Conservation (phyloP, 1,139 yeast genomes). For the Pichia sp. region DNA sequence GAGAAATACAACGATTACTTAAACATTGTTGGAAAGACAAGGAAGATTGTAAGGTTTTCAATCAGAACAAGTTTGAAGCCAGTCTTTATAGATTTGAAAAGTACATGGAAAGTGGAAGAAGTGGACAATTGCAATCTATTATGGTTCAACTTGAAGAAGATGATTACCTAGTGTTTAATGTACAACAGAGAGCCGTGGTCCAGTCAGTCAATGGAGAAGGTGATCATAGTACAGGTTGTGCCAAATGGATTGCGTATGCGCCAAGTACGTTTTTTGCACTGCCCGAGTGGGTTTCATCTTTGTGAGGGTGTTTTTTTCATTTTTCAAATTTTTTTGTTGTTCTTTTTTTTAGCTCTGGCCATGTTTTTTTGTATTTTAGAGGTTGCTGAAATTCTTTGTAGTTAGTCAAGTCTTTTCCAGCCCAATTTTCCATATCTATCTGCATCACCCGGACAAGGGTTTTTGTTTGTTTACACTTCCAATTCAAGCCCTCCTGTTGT, state of each 20-base stretch:
- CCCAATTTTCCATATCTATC: background rate
- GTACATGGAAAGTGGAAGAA: constrained; percentile 1
- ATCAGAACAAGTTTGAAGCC: background rate
- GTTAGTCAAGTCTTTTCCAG: background rate
- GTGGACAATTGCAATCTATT: background rate
- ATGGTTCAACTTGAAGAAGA: background rate
- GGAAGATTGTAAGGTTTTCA: background rate
- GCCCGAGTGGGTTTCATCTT: background rate
- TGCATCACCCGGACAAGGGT: background rate
- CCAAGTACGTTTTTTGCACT: background rate
- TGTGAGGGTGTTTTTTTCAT: no score
- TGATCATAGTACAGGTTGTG: background rate
- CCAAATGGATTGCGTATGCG: background rate
- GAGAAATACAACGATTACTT: constrained; percentile 1
- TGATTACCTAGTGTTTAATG: background rate
- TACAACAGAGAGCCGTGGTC: background rate
- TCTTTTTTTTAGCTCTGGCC: background rate
- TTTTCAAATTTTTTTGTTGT: background rate
- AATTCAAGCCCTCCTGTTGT: background rate
- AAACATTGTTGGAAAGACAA: background rate
- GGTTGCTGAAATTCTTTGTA: background rate
- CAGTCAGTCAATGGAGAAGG: no score
- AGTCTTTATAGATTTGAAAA: background rate
- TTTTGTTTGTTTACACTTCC: background rate
- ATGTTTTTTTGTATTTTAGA: background rate